Conservation (phyloP, 108 stramenopile genomes). For the Nitzschia palea region DNA sequence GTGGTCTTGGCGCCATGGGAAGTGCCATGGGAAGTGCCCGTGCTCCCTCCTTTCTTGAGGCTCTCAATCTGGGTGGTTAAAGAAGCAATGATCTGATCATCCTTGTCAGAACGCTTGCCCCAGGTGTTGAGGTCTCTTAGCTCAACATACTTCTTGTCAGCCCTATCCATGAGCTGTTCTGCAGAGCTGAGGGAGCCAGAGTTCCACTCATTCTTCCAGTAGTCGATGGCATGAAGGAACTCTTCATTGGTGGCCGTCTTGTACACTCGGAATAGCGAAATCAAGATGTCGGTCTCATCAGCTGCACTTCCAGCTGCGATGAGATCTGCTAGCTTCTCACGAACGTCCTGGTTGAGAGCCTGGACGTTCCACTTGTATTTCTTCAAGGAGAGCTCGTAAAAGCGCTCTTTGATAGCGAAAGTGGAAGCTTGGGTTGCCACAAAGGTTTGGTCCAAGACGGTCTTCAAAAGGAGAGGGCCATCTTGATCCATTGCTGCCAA, state of each 20-base stretch:
- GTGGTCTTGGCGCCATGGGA: too few relatives aligned
- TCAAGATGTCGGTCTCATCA: neutral
- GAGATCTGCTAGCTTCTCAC: neutral
- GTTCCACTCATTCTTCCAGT: constrained; percentile 1
- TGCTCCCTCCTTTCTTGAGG: neutral
- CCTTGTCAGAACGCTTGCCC: neutral
- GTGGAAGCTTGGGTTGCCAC: too few relatives aligned
- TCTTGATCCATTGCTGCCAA: neutral
- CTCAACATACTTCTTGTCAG: neutral
- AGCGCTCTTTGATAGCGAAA: too few relatives aligned
- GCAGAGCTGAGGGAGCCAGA: too few relatives aligned
- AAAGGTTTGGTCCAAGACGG: too few relatives aligned
- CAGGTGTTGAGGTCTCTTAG: neutral
- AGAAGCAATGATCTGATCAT: neutral
- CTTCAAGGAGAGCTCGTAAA: neutral
- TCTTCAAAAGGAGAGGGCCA: neutral
- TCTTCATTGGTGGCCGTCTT: neutral
- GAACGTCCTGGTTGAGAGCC: neutral
- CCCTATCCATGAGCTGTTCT: too few relatives aligned
- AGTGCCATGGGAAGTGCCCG: too few relatives aligned
- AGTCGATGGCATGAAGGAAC: neutral
- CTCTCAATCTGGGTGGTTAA: neutral
- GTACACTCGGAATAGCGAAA: neutral
- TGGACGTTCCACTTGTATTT: neutral
- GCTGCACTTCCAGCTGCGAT: neutral